Evolutionary conservation across 2,329 filamentous ascomycete species (phyloP), one percentile per base, ranked within the genome.

Genomic region (Aspergillus versicolor): DNA sequence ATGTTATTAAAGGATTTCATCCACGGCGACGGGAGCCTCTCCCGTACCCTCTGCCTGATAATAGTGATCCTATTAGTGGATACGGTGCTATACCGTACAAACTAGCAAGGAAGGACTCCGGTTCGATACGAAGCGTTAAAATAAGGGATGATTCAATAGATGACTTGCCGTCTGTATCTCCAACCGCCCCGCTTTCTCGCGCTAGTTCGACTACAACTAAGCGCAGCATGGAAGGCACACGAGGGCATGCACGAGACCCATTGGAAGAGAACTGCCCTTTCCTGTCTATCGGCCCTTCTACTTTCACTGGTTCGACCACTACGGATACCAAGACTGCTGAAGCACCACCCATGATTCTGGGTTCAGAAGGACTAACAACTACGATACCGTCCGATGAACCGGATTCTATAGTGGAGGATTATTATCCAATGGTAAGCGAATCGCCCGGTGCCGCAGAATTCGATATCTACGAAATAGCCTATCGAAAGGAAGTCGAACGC

Each of bases 401-500:
- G 24, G 53, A 53, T 15, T 24, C 30, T 15, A n/a, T 19, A 24
- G 54, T 30, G 7, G 60, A 63, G 12, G 47, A 56, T 9, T 43
- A 61, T 15, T 64, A 66, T 21, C 75, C 70, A 21, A 71, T 88
- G 4, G 87, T 96, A 41, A 90, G 90, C 30, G 92, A 96, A 73
- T 95, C 90, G 1, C 93, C 93, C 3, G 88, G 88, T 0, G 88
- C 88, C 1, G 89, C 90, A 5, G 91, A 95, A 59, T 91, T 91
- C 65, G 87, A 94, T 68, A 88, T 97, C 57, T 97, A 96, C 72
- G 91, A 96, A 71, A 85, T 84, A 1, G 93, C 93, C 0, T 97
- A 96, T 70, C 86, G 90, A 67, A 84, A 89, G 59, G 91, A 97
- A 75, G 84, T 94, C 27, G 83, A 88, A 57, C 83, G 88, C 15